Evolutionary conservation across 108 stramenopile species (phyloP), one percentile per base, ranked within the genome.

Genomic region (Cylindrotheca fusiformis): DNA sequence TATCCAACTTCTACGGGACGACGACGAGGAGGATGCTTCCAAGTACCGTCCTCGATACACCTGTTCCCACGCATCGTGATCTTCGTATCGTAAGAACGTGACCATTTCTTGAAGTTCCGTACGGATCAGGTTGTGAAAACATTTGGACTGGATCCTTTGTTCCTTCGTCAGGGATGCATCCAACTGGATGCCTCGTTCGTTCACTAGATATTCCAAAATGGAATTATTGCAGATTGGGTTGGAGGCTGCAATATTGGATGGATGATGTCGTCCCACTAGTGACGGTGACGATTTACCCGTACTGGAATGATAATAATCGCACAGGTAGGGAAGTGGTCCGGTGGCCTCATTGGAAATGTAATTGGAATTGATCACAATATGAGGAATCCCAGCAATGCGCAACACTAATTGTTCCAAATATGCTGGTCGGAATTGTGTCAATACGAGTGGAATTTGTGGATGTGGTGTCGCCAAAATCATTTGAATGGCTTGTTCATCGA

Each of bases 341-440:
- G 87, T 81, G 17, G 82, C 71, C 58, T 89, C 82, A 23, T 32
- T 61, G 4, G 71, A 59, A 4, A 53, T 45, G 64, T 89, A 81
- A 1, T 66, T 32, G 5, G 84, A 84, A 65, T 89, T 89, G 5
- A 49, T 19, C 0, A 89, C 84, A 10, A 63, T 55, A 52, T 84
- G 81, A 5, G 84, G 82, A 21, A 86, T 76, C 24, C 52, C 47
- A 26, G 69, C 72, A 52, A 89, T 81, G 28, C 82, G 78, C 20
- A 89, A 52, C 6, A 86, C 48, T n/a, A 84, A 52, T 63, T 89
- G 84, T 67, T 84, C 84, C 10, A 68, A 67, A 84, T 83, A 89
- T 10, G 84, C 87, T 18, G 74, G 71, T 32, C 87, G 82, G 54
- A 84, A 73, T 61, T 89, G 87, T 5, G 65, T 53, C 31, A 89